Conservation (phyloP, 78 protist genomes). For the Blattamonas nauphoetae region DNA sequence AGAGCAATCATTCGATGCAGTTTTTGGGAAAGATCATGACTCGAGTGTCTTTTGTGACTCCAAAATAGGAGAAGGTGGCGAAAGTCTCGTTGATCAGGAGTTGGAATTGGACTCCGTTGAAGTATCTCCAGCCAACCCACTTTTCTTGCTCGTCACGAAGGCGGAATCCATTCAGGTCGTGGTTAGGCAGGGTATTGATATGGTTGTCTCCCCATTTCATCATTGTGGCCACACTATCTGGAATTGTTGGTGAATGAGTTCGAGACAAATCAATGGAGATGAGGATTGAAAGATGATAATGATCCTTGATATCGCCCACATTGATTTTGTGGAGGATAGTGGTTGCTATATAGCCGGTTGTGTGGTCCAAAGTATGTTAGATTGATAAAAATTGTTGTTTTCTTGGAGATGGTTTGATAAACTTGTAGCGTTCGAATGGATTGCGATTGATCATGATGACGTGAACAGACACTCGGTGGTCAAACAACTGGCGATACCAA, state of each 20-base stretch:
- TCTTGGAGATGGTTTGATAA: no score
- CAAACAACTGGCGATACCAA: no score
- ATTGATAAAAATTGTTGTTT: no score
- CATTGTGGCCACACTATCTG: neutral
- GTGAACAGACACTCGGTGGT: no score
- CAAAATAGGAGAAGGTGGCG: neutral
- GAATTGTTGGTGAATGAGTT: neutral
- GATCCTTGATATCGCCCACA: no score
- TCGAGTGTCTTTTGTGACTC: neutral
- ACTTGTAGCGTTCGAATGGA: no score
- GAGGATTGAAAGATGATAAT: no score
- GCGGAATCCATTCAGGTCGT: neutral
- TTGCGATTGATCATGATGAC: no score
- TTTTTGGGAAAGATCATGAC: neutral
- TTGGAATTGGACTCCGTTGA: neutral
- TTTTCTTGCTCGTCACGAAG: neutral
- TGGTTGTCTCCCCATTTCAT: neutral
- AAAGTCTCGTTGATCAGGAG: neutral
- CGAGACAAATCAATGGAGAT: neutral
- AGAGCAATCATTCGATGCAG: neutral
- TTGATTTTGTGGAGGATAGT: no score
- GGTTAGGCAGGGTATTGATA: neutral
- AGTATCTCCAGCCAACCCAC: neutral
- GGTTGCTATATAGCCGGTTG: no score
- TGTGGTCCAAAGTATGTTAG: no score